A percentile compares a stretch with the other conserved stretches of the same genome.
Evolutionary conservation across 2,329 filamentous ascomycete species (phyloP).

Genomic region (Scortechinia acanthostroma): DNA sequence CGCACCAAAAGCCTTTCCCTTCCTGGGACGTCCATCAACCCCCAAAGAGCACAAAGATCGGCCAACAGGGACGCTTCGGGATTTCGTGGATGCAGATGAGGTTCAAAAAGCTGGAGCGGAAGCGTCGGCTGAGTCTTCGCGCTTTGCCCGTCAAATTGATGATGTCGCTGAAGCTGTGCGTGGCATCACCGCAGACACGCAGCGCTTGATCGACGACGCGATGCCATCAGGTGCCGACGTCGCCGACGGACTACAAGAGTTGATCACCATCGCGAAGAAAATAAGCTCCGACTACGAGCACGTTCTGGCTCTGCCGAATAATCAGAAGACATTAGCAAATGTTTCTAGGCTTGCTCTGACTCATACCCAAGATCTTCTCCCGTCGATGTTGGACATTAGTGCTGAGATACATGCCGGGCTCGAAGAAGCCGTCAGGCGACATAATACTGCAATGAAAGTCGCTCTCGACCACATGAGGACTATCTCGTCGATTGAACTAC

Average conservation of each 20-base stretch:
- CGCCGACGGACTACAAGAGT: conserved; percentile 40
- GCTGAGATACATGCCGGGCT: not conserved
- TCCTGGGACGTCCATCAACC: conserved; percentile 8
- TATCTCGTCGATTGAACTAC: not conserved
- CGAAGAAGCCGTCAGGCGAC: not conserved
- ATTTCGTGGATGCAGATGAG: not conserved
- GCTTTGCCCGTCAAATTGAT: not conserved
- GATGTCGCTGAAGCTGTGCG: not conserved
- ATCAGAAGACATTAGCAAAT: conserved; percentile 22
- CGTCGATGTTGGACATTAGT: not conserved
- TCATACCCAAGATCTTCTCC: conserved; percentile 18
- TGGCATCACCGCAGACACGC: not conserved
- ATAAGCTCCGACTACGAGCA: conserved; percentile 62
- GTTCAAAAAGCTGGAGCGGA: not conserved
- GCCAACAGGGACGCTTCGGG: not conserved
- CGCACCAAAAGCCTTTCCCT: conserved; percentile 27
- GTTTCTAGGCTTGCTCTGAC: conserved; percentile 20
- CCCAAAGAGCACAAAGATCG: not conserved
- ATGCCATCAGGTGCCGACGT: not conserved
- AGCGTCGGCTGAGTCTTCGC: not conserved
- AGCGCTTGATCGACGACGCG: not conserved
- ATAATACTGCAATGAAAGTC: not conserved
- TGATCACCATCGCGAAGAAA: conserved; percentile 60
- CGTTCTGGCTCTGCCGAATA: conserved; percentile 48
- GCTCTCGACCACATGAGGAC: not conserved